Conservation (phyloP, 2,329 filamentous ascomycete genomes). For the Neofusicoccum sp. region DNA sequence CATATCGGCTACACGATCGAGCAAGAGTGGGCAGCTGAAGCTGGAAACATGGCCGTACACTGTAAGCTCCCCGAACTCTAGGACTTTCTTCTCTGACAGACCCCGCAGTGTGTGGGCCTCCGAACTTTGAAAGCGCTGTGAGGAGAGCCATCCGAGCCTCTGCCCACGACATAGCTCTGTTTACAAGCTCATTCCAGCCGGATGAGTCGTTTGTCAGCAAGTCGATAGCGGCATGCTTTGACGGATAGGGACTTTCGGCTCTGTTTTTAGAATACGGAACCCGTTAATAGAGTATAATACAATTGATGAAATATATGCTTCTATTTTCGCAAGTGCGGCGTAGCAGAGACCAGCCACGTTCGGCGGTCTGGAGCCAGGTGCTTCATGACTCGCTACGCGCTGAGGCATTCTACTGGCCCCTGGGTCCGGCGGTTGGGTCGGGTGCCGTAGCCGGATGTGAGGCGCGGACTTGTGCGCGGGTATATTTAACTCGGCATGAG, state of each 20-base stretch:
- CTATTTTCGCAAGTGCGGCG: neutral
- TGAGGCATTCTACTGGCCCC: too few relatives aligned
- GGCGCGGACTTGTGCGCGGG: neutral
- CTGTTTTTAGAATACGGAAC: neutral
- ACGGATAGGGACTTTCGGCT: neutral
- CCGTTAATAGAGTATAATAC: neutral
- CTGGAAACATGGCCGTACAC: slow-evolving; percentile 21
- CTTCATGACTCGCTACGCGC: neutral
- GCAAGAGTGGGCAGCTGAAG: neutral
- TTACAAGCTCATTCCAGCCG: too few relatives aligned
- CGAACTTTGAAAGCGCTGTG: slow-evolving; percentile 23
- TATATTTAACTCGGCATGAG: neutral
- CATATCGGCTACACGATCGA: neutral
- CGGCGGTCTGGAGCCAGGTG: neutral
- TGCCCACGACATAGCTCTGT: too few relatives aligned
- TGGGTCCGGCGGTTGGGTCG: too few relatives aligned
- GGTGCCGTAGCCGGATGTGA: neutral
- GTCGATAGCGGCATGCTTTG: neutral
- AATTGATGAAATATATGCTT: neutral
- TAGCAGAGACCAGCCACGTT: neutral
- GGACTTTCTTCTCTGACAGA: neutral
- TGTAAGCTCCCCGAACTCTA: slow-evolving; percentile 15
- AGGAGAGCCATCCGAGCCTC: too few relatives aligned
- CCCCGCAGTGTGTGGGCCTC: slow-evolving; percentile 23
- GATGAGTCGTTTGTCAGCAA: too few relatives aligned